A percentile compares a stretch with the other conserved stretches of the same genome.
phyloP scores from a whole-genome alignment of 176 grass and related monocot genomes.

The Rhipidocladum racemiflorum region DNA sequence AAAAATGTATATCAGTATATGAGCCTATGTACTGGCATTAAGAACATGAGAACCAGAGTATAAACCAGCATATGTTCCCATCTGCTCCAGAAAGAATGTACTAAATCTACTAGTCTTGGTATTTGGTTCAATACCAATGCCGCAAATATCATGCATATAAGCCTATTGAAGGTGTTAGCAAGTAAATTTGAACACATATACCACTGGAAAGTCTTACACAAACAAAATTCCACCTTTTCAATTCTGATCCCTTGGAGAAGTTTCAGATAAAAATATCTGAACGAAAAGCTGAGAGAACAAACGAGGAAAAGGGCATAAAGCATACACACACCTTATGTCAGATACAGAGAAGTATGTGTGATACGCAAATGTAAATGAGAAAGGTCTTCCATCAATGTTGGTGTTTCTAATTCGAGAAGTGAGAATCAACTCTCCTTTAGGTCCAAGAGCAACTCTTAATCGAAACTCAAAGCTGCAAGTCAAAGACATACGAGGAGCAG shows the following conservation, averaged over 20 bases:
- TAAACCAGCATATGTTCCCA: background rate
- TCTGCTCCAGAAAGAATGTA: background rate
- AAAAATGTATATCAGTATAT: conserved; percentile 11
- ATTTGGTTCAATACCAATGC: background rate
- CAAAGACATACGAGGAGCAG: background rate
- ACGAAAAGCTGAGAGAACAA: background rate
- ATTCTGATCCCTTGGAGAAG: conserved; percentile 1
- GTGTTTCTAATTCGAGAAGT: conserved; percentile 87
- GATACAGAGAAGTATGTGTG: conserved; percentile 81
- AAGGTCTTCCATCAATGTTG: conserved; percentile 64
- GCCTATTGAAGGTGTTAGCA: background rate
- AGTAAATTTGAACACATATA: background rate
- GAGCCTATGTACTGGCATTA: background rate
- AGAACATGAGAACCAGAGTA: conserved; percentile 4
- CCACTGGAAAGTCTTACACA: conserved; percentile 14
- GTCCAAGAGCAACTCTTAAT: conserved; percentile 77
- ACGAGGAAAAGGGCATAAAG: conserved; percentile 14
- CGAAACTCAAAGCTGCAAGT: conserved; percentile 66
- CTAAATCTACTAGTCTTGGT: background rate
- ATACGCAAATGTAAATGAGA: conserved; percentile 90
- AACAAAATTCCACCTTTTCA: background rate
- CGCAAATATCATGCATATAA: background rate
- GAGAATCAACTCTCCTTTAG: conserved; percentile 68
- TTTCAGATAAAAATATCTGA: conserved; percentile 14
- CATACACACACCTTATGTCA: conserved; percentile 43